phyloP scores from a whole-genome alignment of 2,329 filamentous ascomycete genomes.

The Aspergillus luchuensis region DNA sequence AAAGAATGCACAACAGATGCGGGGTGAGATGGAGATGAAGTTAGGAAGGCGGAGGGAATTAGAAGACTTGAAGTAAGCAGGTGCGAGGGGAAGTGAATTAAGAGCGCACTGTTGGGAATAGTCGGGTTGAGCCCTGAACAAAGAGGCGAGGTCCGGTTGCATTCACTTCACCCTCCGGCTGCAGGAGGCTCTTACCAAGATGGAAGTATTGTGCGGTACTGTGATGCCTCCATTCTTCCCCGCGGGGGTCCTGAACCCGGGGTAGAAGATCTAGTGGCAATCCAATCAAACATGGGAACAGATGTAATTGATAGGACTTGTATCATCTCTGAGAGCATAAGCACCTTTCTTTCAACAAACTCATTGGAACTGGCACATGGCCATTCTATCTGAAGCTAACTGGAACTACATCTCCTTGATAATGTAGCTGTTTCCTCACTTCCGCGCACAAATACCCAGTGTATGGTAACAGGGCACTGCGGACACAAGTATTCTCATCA shows the following conservation, averaged over 20 bases:
- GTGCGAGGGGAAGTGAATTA: not conserved
- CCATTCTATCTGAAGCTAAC: not conserved
- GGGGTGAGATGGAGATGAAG: slow-evolving; percentile 6
- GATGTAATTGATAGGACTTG: not conserved
- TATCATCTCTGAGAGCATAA: not conserved
- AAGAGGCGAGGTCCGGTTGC: not conserved
- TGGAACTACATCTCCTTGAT: not conserved
- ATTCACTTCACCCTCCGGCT: not conserved
- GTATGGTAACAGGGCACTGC: not conserved
- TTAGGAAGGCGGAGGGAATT: slow-evolving; percentile 1
- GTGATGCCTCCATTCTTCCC: not conserved
- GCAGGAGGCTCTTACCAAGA: not conserved
- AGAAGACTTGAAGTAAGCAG: not conserved
- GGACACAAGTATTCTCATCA: not conserved
- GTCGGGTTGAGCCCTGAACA: not conserved
- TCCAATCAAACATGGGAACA: not conserved
- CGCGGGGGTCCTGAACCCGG: not conserved
- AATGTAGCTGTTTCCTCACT: not conserved
- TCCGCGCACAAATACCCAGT: not conserved
- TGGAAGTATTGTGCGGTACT: not conserved
- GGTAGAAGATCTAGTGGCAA: not conserved
- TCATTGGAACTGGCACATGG: not conserved
- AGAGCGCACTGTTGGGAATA: not conserved
- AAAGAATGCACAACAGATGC: slow-evolving; percentile 10
- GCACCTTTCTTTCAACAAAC: not conserved